phyloP scores from a whole-genome alignment of 1,139 yeast genomes.

The Fermentozyma sake region DNA sequence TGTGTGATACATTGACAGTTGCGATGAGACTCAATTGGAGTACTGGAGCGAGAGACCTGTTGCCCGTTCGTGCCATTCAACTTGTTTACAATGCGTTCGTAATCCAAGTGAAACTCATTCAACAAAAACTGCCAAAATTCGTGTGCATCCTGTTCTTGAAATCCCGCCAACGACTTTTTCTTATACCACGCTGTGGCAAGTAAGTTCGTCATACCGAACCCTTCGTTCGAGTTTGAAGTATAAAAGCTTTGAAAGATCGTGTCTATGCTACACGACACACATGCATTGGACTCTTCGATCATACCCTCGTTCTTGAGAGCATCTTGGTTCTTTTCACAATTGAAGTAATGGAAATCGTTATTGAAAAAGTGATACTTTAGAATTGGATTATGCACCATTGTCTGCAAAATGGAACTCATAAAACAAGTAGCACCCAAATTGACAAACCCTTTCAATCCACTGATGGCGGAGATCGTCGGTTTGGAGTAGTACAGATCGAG shows the following conservation, averaged over 20 bases:
- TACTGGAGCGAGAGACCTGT: conserved; percentile 2
- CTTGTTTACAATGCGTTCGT: conserved; percentile 19
- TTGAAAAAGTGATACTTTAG: conserved; percentile 71
- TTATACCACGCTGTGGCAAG: conserved; percentile 81
- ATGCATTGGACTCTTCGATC: conserved; percentile 42
- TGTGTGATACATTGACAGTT: conserved; percentile 77
- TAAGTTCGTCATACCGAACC: conserved; percentile 71
- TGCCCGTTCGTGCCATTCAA: conserved; percentile 1
- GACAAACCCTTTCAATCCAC: conserved; percentile 81
- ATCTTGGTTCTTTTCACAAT: conserved; percentile 26
- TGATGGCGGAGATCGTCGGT: conserved; percentile 60
- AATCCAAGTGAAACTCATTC: conserved; percentile 72
- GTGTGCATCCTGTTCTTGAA: conserved; percentile 96
- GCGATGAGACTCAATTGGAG: conserved; percentile 5
- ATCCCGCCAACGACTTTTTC: conserved; percentile 83
- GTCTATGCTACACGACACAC: conserved; percentile 83
- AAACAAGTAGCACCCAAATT: conserved; percentile 97
- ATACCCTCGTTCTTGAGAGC: conserved; percentile 19
- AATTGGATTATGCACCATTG: conserved; percentile 83
- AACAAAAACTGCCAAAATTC: conserved; percentile 91
- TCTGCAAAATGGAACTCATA: conserved; percentile 86
- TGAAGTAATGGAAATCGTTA: conserved; percentile 51
- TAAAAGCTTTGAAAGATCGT: conserved; percentile 66
- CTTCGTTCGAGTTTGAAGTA: conserved; percentile 50
- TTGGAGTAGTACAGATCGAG: conserved; percentile 21